Percentiles rank a stretch among this genome's conserved stretches.
These are phyloP conservation scores for Geotrichum klebahnii DNA, from an alignment of 1,139 yeast genomes.

Conservation along the genomic window DNA sequence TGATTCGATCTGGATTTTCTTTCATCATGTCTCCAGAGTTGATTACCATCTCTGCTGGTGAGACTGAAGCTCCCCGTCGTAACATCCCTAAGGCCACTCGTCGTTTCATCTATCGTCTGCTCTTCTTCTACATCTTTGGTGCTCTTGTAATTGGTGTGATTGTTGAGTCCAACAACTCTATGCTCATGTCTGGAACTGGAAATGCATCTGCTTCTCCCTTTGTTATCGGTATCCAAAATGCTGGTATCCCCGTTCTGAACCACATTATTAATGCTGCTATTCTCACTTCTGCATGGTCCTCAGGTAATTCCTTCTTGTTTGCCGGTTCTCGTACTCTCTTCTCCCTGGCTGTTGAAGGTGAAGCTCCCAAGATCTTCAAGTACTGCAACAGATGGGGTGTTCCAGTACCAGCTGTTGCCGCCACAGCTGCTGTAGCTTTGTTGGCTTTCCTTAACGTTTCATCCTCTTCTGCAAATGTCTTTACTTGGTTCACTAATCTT, in stretches of 20 bases:
- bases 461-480: constrained; percentile 46
- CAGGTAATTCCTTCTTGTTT: constrained; percentile 42
- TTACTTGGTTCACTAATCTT: constrained; percentile 44
- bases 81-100: constrained; percentile 59
- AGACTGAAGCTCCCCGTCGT: constrained; percentile 62
- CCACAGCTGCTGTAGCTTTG: constrained; percentile 37
- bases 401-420: constrained; percentile 41
- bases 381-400: constrained; percentile 45
- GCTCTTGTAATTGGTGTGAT: constrained; percentile 54
- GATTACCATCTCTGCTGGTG: constrained; percentile 73
- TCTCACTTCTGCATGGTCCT: constrained; percentile 55
- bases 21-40: constrained; percentile 61
- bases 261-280: constrained; percentile 66
- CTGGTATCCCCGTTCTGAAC: constrained; percentile 54
- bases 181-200: constrained; percentile 43
- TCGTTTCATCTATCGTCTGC: constrained; percentile 58
- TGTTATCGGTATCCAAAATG: constrained; percentile 56
- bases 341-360: constrained; percentile 46
- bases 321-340: constrained; percentile 44
- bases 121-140: constrained; percentile 54
- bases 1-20: constrained; percentile 58
- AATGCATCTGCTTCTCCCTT: constrained; percentile 62
- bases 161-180: constrained; percentile 52
- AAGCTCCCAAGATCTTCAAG: constrained; percentile 47
- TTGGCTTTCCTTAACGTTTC: constrained; percentile 47